Conservation (phyloP, 1,139 yeast genomes). For the Pichia sp. region DNA sequence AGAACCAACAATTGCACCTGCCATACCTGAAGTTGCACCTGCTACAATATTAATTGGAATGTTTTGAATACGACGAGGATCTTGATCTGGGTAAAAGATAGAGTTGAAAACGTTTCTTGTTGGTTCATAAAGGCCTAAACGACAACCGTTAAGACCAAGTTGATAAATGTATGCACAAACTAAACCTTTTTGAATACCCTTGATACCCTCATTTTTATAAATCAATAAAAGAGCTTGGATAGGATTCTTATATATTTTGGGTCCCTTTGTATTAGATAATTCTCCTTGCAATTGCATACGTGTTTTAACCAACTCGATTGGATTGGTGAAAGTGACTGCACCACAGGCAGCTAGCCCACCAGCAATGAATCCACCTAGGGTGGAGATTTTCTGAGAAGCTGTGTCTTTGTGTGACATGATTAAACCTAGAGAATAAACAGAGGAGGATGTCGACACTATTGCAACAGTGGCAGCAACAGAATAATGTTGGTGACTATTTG, state of each 20-base stretch:
- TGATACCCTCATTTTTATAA: constrained; percentile 71
- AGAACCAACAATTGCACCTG: constrained; percentile 86
- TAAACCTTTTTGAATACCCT: constrained; percentile 86
- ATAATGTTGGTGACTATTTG: neutral
- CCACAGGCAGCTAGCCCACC: constrained; percentile 97
- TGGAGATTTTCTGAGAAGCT: constrained; percentile 46
- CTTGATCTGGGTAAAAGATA: constrained; percentile 46
- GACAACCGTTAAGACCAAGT: constrained; percentile 84
- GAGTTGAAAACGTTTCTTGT: constrained; percentile 56
- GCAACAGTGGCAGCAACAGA: neutral
- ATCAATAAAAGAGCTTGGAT: constrained; percentile 78
- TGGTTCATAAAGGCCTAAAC: constrained; percentile 93
- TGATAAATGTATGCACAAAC: constrained; percentile 82
- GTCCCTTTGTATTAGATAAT: constrained; percentile 45
- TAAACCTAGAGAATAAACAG: neutral
- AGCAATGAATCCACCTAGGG: constrained; percentile 79
- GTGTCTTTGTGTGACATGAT: constrained; percentile 22
- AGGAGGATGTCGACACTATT: neutral
- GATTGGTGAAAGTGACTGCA: constrained; percentile 95
- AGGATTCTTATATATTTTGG: constrained; percentile 69
- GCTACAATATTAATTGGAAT: constrained; percentile 66
- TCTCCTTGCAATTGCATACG: constrained; percentile 97
- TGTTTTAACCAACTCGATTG: constrained; percentile 88
- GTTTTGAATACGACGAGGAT: constrained; percentile 50
- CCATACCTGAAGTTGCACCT: constrained; percentile 79